Evolutionary conservation across 352 stramenopile species (phyloP).

Genomic region (Pythium biforme): DNA sequence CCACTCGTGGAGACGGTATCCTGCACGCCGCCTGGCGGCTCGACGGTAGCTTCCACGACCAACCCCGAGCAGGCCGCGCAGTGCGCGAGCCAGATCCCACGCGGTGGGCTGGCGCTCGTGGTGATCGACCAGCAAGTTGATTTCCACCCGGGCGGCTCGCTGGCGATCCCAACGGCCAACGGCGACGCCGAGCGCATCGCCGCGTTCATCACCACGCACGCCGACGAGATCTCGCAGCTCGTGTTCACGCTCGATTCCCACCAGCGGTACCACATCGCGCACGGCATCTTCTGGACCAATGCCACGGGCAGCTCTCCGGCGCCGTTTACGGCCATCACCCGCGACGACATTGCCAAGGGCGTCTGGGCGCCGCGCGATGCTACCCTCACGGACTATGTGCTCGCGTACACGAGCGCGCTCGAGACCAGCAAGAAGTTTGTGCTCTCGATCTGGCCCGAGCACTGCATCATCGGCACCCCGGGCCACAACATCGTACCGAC

Average conservation of each 20-base stretch:
- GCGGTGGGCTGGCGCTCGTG: conserved; percentile 77
- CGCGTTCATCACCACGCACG: conserved; percentile 81
- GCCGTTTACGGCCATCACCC: conserved; percentile 93
- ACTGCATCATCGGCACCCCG: conserved; percentile 93
- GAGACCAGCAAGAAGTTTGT: conserved; percentile 89
- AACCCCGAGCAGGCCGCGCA: no score
- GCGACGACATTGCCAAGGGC: conserved; percentile 62
- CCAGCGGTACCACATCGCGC: conserved; percentile 94
- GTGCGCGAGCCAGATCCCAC: conserved; percentile 32
- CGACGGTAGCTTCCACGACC: no score
- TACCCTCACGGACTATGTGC: conserved; percentile 77
- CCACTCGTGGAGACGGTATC: not conserved
- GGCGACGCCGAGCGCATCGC: conserved; percentile 90
- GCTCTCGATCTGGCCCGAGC: conserved; percentile 96
- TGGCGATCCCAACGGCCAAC: conserved; percentile 91
- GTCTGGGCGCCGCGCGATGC: conserved; percentile 60
- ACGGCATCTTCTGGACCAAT: conserved; percentile 93
- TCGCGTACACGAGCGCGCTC: conserved; percentile 90
- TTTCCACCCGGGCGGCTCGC: conserved; percentile 94
- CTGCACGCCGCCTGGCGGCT: not conserved
- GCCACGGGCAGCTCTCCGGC: conserved; percentile 60
- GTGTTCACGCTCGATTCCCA: conserved; percentile 96
- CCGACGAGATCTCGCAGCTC: conserved; percentile 69
- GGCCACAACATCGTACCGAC: conserved; percentile 88
- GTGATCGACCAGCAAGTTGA: conserved; percentile 97